A percentile compares a stretch with the other conserved stretches of the same genome.
These are phyloP conservation scores for Camelina sativa DNA, from an alignment of 345 rosid genomes.

Conservation along the genomic window DNA sequence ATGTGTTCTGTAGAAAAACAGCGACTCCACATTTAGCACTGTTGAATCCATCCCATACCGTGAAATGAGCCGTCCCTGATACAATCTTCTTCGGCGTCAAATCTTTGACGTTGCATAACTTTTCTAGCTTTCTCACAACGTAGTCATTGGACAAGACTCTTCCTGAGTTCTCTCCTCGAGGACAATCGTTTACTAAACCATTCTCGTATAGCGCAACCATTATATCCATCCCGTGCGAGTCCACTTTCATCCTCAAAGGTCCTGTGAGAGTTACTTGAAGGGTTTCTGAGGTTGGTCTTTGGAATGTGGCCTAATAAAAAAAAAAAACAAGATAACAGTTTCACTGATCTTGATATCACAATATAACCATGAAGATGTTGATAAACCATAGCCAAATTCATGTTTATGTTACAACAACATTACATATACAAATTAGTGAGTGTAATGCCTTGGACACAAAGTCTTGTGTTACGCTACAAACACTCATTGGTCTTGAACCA, in stretches of 20 bases:
- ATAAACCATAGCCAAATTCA: conserved; percentile 7
- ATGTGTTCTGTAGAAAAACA: conserved; percentile 61
- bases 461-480: background rate
- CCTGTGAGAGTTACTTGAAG: conserved; percentile 69
- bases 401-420: background rate
- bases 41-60: conserved; percentile 72
- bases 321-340: background rate
- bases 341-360: conserved; percentile 18
- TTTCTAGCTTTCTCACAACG: conserved; percentile 80
- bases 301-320: conserved; percentile 60
- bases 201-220: conserved; percentile 83
- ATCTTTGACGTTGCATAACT: conserved; percentile 67
- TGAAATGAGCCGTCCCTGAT: conserved; percentile 64
- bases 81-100: conserved; percentile 60
- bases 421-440: background rate
- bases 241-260: conserved; percentile 60
- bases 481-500: background rate
- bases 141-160: conserved; percentile 70
- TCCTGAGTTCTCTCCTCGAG: conserved; percentile 73
- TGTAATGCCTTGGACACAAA: background rate
- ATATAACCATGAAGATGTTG: background rate
- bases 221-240: conserved; percentile 56
- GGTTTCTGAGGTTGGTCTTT: conserved; percentile 59
- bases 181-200: conserved; percentile 68
- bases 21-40: conserved; percentile 65